A percentile compares a stretch with the other conserved stretches of the same genome.
These are phyloP conservation scores for Globisporangium apiculatum DNA, from an alignment of 352 stramenopile species.

Conservation along the genomic window DNA sequence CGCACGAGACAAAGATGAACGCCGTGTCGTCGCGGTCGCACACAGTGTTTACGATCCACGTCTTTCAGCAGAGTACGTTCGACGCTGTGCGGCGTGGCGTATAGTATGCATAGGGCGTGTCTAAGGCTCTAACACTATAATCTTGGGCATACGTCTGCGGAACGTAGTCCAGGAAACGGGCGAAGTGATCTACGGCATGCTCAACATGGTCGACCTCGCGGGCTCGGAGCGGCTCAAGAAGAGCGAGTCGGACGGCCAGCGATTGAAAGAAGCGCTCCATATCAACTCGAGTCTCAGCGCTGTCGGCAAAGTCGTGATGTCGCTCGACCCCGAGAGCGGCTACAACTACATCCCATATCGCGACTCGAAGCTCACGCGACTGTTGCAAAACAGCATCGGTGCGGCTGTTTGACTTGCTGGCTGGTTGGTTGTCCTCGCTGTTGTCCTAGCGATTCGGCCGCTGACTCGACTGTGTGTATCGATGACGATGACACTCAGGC, in stretches of 20 bases:
- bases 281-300: conserved; percentile 84
- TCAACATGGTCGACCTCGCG: conserved; percentile 83
- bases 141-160: background rate
- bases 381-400: conserved; percentile 85
- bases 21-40: conserved; percentile 83
- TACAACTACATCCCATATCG: conserved; percentile 88
- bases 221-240: conserved; percentile 84
- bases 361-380: conserved; percentile 76
- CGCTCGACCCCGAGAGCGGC: conserved; percentile 72
- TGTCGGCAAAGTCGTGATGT: conserved; percentile 86
- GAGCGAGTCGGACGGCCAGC: conserved; percentile 80
- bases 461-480: background rate
- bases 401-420: background rate
- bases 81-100: too few species aligned
- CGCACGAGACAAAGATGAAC: conserved; percentile 92
- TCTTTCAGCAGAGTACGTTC: conserved; percentile 70
- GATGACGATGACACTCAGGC: conserved; percentile 19
- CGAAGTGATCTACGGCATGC: conserved; percentile 79
- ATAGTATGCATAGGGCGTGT: too few species aligned
- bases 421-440: background rate
- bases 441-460: background rate
- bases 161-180: conserved; percentile 45
- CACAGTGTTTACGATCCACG: conserved; percentile 84
- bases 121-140: too few species aligned
- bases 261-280: conserved; percentile 78